phyloP scores from a whole-genome alignment of 2,329 filamentous ascomycete genomes.

The Diaporthe velutina region DNA sequence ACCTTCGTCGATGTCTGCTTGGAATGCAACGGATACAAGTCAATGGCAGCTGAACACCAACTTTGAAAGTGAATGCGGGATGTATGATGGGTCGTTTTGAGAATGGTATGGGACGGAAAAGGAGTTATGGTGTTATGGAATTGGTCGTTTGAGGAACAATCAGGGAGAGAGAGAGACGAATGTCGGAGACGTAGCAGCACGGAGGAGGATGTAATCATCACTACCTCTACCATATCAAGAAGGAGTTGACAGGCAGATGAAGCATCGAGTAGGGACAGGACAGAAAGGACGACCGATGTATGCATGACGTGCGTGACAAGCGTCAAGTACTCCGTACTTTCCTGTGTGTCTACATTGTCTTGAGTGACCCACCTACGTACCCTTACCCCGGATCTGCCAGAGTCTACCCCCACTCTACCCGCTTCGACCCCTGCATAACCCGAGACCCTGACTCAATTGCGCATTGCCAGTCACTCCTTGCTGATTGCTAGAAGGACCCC shows the following conservation, averaged over 20 bases:
- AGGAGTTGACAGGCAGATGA: background rate
- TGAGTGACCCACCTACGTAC: background rate
- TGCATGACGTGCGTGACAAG: background rate
- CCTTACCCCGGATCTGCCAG: slow-evolving; percentile 14
- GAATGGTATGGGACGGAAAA: too few species aligned
- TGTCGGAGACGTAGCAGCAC: background rate
- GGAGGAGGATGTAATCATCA: background rate
- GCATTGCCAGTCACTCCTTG: background rate
- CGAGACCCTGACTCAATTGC: slow-evolving; percentile 17
- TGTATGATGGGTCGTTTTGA: background rate
- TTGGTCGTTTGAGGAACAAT: background rate
- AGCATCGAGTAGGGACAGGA: background rate
- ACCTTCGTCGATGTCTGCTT: background rate
- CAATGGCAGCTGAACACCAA: background rate
- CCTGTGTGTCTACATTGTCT: background rate
- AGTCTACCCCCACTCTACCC: background rate
- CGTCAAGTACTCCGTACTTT: background rate
- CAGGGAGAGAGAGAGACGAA: background rate
- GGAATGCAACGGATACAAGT: background rate
- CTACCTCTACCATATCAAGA: background rate
- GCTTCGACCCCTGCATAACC: background rate
- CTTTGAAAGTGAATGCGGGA: background rate
- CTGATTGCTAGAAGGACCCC: background rate
- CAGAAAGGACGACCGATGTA: background rate
- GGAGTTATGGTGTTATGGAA: background rate